Percentiles rank a stretch among this genome's conserved stretches.
Evolutionary conservation across 1,284 basidiomycete genomes (phyloP).

Genomic region (Coniophora puteana): DNA sequence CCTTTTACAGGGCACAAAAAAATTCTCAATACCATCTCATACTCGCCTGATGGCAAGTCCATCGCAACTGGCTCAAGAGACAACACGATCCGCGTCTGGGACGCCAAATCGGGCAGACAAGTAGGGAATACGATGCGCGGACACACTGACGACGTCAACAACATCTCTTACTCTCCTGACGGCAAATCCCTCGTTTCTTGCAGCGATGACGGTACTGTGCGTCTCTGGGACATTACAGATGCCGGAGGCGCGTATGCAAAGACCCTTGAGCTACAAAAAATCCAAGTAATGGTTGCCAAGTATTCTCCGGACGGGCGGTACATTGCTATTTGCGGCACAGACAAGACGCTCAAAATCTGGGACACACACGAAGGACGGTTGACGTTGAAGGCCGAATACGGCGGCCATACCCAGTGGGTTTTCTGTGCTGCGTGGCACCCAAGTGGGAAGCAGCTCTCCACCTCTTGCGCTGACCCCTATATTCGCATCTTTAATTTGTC

Average conservation of each 20-base stretch:
- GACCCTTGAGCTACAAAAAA: too few species aligned
- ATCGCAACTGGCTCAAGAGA: not conserved
- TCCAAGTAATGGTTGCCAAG: too few species aligned
- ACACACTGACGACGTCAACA: not conserved
- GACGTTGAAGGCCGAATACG: too few species aligned
- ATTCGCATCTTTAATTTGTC: too few species aligned
- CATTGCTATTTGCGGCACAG: slow-evolving; percentile 7
- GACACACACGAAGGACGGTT: too few species aligned
- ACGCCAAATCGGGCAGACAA: not conserved
- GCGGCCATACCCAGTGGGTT: too few species aligned
- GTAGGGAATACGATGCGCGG: not conserved
- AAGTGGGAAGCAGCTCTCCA: too few species aligned
- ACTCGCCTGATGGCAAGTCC: not conserved
- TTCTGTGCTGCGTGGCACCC: too few species aligned
- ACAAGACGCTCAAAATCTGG: slow-evolving; percentile 10
- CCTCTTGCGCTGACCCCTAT: too few species aligned
- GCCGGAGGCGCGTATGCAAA: too few species aligned
- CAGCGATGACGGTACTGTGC: not conserved
- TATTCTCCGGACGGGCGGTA: slow-evolving; percentile 10
- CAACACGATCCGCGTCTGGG: slow-evolving; percentile 1
- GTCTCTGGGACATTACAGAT: slow-evolving; percentile 1
- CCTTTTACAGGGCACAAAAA: not conserved
- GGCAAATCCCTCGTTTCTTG: not conserved
- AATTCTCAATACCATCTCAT: not conserved
- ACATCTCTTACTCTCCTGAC: not conserved